Conservation (phyloP, 2,329 filamentous ascomycete species). For the Curvularia verruculosa region DNA sequence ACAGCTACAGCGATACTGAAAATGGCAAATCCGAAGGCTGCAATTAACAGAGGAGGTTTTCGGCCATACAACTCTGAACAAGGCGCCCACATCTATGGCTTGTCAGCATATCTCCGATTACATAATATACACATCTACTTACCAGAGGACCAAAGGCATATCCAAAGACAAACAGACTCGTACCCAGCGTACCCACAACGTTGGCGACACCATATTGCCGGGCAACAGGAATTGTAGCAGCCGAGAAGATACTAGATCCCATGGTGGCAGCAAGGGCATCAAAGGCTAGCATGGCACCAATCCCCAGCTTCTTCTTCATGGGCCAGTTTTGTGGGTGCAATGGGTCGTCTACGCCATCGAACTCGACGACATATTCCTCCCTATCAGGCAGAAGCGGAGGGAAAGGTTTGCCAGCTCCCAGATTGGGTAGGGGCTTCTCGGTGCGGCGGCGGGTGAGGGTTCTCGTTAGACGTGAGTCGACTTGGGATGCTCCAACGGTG, state of each 20-base stretch:
- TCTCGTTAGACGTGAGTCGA: slow-evolving; percentile 48
- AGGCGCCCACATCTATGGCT: slow-evolving; percentile 53
- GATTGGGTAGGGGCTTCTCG: slow-evolving; percentile 65
- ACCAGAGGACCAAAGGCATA: slow-evolving; percentile 49
- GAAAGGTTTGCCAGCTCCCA: slow-evolving; percentile 75
- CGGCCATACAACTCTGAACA: slow-evolving; percentile 60
- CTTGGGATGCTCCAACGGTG: slow-evolving; percentile 65
- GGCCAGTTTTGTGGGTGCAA: slow-evolving; percentile 90
- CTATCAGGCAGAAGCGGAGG: slow-evolving; percentile 71
- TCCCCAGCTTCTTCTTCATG: slow-evolving; percentile 73
- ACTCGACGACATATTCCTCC: slow-evolving; percentile 82
- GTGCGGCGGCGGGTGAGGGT: slow-evolving; percentile 50
- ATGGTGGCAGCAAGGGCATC: slow-evolving; percentile 75
- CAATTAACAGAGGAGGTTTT: slow-evolving; percentile 56
- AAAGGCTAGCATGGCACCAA: slow-evolving; percentile 72
- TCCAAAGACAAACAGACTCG: slow-evolving; percentile 45
- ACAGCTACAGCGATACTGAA: slow-evolving; percentile 58
- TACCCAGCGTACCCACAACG: slow-evolving; percentile 44
- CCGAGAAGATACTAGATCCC: slow-evolving; percentile 57
- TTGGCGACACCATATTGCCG: slow-evolving; percentile 37
- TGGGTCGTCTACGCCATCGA: slow-evolving; percentile 82
- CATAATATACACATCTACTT: slow-evolving; percentile 1
- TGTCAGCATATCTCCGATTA: neutral
- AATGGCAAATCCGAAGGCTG: slow-evolving; percentile 58
- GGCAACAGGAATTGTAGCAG: slow-evolving; percentile 39